Conservation (phyloP, 2,329 filamentous ascomycete species). For the Colletotrichum tabaci region DNA sequence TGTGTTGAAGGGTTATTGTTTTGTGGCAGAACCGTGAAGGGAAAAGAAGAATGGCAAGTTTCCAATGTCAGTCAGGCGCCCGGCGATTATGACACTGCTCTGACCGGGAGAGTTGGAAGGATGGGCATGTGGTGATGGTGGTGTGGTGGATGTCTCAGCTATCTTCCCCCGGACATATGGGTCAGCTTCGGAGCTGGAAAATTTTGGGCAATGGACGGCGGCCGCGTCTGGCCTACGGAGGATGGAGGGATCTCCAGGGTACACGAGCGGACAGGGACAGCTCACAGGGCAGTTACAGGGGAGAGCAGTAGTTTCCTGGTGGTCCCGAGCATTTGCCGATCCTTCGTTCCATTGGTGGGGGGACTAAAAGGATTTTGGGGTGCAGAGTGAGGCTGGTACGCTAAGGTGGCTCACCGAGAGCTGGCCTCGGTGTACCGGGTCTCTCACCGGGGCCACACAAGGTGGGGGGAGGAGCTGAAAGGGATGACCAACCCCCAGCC, state of each 20-base stretch:
- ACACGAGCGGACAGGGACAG: constrained; percentile 19
- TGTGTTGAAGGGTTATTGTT: constrained; percentile 1
- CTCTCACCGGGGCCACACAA: constrained; percentile 9
- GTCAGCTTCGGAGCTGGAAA: constrained; percentile 36
- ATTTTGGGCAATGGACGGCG: constrained; percentile 21
- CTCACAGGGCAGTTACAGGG: constrained; percentile 4
- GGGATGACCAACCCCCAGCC: constrained; percentile 29
- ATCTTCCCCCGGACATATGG: constrained; percentile 28
- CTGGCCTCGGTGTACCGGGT: constrained; percentile 12
- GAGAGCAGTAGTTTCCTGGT: constrained; percentile 1
- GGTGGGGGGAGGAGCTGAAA: not conserved
- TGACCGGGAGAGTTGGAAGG: constrained; percentile 31
- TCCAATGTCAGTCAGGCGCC: constrained; percentile 27
- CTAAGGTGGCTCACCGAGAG: not conserved
- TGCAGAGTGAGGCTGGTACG: constrained; percentile 17
- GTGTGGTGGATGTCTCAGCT: constrained; percentile 39
- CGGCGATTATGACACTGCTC: constrained; percentile 28
- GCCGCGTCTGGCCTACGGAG: constrained; percentile 22
- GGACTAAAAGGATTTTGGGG: not conserved
- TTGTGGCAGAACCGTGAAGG: not conserved
- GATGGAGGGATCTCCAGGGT: constrained; percentile 31
- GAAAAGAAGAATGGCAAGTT: not conserved
- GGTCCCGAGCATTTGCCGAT: constrained; percentile 39
- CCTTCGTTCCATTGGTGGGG: constrained; percentile 6
- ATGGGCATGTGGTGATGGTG: constrained; percentile 40